Conservation (phyloP, 148 eudicot species). For the Rhododendron henanense region DNA sequence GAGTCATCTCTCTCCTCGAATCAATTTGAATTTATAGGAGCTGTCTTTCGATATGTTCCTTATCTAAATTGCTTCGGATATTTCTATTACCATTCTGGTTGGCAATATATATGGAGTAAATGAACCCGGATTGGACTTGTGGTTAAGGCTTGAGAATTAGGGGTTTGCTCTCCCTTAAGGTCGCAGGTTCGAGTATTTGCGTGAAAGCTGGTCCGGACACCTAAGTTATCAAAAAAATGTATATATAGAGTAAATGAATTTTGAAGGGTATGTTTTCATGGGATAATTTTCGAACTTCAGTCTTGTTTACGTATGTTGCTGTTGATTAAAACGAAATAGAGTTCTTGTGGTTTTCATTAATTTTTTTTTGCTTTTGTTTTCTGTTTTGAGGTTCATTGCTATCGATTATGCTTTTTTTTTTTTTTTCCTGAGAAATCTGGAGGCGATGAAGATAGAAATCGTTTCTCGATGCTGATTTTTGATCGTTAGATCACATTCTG, state of each 20-base stretch:
- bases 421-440: not conserved
- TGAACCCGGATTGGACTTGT: no score
- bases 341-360: no score
- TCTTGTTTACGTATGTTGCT: not conserved
- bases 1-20: not conserved
- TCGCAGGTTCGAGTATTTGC: no score
- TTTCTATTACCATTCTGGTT: not conserved
- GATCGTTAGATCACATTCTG: conserved; percentile 9
- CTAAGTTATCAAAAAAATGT: no score
- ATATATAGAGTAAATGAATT: no score
- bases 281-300: not conserved
- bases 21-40: not conserved
- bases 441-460: conserved; percentile 37
- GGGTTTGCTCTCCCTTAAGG: no score
- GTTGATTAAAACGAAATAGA: no score
- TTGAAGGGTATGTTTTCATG: no score
- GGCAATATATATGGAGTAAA: not conserved
- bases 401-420: not conserved
- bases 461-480: conserved; percentile 42
- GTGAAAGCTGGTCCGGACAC: no score
- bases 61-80: conserved; percentile 3
- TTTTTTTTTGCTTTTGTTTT: not conserved
- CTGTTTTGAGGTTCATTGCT: not conserved
- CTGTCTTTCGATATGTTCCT: not conserved
- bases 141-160: no score